A percentile compares a stretch with the other conserved stretches of the same genome.
These are phyloP conservation scores for Begonia loranthoides DNA, from an alignment of 306 rosid species.

Conservation along the genomic window DNA sequence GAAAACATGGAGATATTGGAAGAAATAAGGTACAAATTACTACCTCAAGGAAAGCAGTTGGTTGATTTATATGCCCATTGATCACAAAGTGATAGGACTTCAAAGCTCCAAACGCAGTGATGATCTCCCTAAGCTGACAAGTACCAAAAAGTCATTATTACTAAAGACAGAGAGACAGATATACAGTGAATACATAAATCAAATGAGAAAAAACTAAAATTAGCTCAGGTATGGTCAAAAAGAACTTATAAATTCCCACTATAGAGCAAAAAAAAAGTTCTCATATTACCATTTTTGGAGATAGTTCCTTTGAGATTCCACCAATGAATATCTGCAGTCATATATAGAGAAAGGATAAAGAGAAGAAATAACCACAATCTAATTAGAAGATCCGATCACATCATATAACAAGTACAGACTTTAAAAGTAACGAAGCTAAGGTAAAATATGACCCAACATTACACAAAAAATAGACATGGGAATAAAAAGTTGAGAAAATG, in stretches of 20 bases:
- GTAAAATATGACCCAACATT: too few relatives aligned
- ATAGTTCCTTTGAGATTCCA: constrained; percentile 65
- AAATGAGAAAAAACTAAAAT: neutral
- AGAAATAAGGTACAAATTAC: neutral
- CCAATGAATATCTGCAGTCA: constrained; percentile 71
- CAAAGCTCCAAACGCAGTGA: constrained; percentile 73
- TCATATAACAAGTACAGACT: too few relatives aligned
- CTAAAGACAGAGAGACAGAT: neutral
- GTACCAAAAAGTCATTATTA: constrained; percentile 11
- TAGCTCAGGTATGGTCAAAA: neutral
- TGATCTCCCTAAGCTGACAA: constrained; percentile 66
- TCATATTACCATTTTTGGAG: constrained; percentile 61
- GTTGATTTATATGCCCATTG: constrained; percentile 21
- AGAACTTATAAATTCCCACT: too few relatives aligned
- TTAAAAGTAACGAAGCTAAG: too few relatives aligned
- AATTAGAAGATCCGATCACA: too few relatives aligned
- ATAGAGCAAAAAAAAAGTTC: too few relatives aligned
- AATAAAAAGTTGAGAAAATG: too few relatives aligned
- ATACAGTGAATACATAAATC: neutral
- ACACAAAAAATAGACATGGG: too few relatives aligned
- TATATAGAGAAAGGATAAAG: neutral
- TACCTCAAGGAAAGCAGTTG: constrained; percentile 86
- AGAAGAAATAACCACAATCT: constrained; percentile 1
- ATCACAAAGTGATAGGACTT: constrained; percentile 74
- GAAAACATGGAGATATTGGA: too few relatives aligned